phyloP scores from a whole-genome alignment of 805 yeast genomes.

The Citeromyces nyonsensis region DNA sequence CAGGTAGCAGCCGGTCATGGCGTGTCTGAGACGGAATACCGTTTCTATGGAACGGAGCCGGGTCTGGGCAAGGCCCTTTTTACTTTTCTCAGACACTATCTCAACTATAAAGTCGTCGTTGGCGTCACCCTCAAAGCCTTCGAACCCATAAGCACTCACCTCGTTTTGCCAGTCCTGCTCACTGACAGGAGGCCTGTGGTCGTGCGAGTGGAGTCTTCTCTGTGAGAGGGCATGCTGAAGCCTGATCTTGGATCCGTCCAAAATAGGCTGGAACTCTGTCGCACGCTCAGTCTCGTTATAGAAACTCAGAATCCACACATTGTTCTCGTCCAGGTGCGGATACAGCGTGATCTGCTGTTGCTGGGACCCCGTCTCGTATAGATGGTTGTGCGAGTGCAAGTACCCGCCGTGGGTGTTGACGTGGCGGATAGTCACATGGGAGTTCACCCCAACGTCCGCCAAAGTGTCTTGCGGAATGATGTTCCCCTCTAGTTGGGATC shows the following conservation, averaged over 20 bases:
- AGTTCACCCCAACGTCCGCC: constrained; percentile 63
- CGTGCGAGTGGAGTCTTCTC: constrained; percentile 73
- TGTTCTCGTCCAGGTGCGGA: constrained; percentile 77
- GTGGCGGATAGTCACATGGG: constrained; percentile 53
- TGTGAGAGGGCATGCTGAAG: constrained; percentile 57
- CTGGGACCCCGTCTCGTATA: constrained; percentile 80
- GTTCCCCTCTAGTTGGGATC: constrained; percentile 45
- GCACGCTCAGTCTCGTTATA: constrained; percentile 26
- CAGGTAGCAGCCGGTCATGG: constrained; percentile 54
- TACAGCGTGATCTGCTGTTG: constrained; percentile 95
- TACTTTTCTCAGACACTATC: constrained; percentile 45
- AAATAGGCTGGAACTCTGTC: constrained; percentile 21
- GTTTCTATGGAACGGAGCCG: constrained; percentile 66
- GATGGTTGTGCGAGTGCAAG: constrained; percentile 77
- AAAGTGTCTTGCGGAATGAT: constrained; percentile 39
- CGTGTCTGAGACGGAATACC: constrained; percentile 52
- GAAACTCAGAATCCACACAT: constrained; percentile 63
- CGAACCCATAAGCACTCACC: constrained; percentile 83
- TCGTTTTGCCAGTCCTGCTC: constrained; percentile 47
- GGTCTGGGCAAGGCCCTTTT: constrained; percentile 30
- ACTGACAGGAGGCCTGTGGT: constrained; percentile 60
- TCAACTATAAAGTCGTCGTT: constrained; percentile 90
- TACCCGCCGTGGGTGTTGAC: constrained; percentile 52
- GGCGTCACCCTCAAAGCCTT: constrained; percentile 50
- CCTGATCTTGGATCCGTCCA: constrained; percentile 55